A percentile compares a stretch with the other conserved stretches of the same genome.
These are phyloP conservation scores for Gliomastix tumulicola DNA, from an alignment of 2,329 filamentous ascomycete genomes.

Conservation along the genomic window DNA sequence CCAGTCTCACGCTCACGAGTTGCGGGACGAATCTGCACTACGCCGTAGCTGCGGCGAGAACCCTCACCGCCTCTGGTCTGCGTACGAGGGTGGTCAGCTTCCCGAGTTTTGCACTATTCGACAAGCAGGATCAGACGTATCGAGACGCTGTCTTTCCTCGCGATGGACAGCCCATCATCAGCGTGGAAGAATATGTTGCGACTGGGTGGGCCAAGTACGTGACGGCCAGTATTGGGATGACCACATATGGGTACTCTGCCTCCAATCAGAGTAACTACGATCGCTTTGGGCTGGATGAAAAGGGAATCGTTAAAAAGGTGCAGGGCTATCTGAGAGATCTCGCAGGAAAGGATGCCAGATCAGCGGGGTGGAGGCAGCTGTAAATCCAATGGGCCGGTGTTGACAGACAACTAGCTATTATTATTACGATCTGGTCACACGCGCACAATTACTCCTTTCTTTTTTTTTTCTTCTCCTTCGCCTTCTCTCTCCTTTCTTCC, in stretches of 20 bases:
- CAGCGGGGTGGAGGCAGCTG: slow-evolving; percentile 9
- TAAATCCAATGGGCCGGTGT: too few relatives aligned
- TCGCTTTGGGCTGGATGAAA: neutral
- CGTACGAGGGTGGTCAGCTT: neutral
- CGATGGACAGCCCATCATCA: slow-evolving; percentile 1
- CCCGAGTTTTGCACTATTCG: neutral
- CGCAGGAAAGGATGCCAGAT: slow-evolving; percentile 11
- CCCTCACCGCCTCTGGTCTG: neutral
- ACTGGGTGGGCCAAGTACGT: neutral
- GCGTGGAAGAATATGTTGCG: neutral
- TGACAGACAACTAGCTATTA: too few relatives aligned
- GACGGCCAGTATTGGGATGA: neutral
- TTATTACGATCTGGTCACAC: too few relatives aligned
- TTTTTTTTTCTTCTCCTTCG: too few relatives aligned
- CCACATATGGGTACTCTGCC: neutral
- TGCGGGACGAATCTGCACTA: neutral
- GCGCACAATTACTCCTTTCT: too few relatives aligned
- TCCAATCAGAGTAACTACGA: neutral
- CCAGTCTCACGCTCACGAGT: neutral
- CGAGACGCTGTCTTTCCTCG: neutral
- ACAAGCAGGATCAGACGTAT: neutral
- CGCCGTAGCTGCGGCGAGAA: neutral
- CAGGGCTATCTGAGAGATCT: slow-evolving; percentile 11
- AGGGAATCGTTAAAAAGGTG: slow-evolving; percentile 3
- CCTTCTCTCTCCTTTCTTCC: too few relatives aligned